Evolutionary conservation across 441 rosid genomes (phyloP).

Genomic region (Aleurites moluccanus): DNA sequence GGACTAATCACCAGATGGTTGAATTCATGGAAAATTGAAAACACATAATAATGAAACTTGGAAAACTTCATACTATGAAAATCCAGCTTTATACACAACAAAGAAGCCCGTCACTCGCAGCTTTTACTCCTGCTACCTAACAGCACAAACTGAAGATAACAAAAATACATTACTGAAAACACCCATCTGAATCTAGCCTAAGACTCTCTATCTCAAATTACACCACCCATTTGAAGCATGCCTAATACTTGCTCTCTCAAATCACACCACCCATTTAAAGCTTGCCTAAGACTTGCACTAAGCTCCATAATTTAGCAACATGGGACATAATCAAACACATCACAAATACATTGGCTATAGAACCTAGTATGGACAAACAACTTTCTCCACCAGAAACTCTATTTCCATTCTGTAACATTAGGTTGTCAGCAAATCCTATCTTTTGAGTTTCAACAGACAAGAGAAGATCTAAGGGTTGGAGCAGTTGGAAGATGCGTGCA

Average conservation of each 20-base stretch:
- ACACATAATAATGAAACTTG: conserved; percentile 13
- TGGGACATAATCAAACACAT: conserved; percentile 10
- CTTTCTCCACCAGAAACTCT: neutral
- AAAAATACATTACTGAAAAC: conserved; percentile 10
- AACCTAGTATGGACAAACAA: neutral
- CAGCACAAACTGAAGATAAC: conserved; percentile 11
- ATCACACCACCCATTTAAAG: conserved; percentile 21
- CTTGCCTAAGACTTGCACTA: neutral
- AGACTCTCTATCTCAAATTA: conserved; percentile 13
- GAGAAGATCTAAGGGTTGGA: conserved; percentile 49
- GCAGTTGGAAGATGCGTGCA: conserved; percentile 57
- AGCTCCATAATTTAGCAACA: neutral
- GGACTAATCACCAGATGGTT: neutral
- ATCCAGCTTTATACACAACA: conserved; percentile 29
- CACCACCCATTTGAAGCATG: conserved; percentile 20
- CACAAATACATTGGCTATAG: conserved; percentile 14
- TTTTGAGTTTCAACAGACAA: conserved; percentile 54
- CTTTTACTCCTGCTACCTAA: neutral
- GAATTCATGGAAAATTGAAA: neutral
- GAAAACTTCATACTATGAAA: conserved; percentile 25
- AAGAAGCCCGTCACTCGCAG: conserved; percentile 18
- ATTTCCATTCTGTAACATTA: neutral
- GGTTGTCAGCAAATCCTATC: neutral
- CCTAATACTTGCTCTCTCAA: conserved; percentile 9
- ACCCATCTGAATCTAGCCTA: conserved; percentile 17